Conservation (phyloP, 1,139 yeast genomes). For the Taiozyma sp. region DNA sequence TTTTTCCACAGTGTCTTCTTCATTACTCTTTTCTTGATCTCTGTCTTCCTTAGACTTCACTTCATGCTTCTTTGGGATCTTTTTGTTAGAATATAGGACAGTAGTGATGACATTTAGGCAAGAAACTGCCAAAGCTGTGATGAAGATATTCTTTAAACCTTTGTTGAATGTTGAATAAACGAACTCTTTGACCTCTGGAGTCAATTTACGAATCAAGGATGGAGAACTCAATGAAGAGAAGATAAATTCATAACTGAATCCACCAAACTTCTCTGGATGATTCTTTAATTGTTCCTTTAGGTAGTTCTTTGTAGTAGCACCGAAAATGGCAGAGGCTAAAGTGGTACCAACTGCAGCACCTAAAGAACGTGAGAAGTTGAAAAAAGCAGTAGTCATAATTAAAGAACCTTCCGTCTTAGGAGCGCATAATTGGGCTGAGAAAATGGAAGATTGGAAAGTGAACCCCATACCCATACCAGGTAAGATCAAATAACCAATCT, state of each 20-base stretch:
- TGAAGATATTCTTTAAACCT: conserved; percentile 38
- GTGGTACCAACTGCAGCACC: conserved; percentile 48
- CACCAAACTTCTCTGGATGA: conserved; percentile 26
- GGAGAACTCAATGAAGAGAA: background rate
- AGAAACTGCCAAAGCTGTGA: conserved; percentile 35
- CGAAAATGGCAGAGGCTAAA: conserved; percentile 44
- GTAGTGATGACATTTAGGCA: conserved; percentile 29
- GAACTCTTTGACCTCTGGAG: background rate
- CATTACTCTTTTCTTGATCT: background rate
- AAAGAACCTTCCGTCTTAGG: conserved; percentile 49
- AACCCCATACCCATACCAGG: conserved; percentile 55
- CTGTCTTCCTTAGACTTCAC: background rate
- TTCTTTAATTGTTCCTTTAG: conserved; percentile 17
- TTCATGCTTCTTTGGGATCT: conserved; percentile 28
- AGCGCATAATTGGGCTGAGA: conserved; percentile 51
- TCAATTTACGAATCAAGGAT: conserved; percentile 27
- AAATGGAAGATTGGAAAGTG: conserved; percentile 45
- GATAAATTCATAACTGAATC: background rate
- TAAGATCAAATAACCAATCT: conserved; percentile 50
- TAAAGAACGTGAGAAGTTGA: conserved; percentile 41
- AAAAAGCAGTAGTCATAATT: conserved; percentile 44
- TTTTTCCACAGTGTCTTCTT: background rate
- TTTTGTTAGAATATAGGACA: conserved; percentile 35
- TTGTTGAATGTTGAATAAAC: conserved; percentile 27
- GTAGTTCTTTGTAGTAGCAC: conserved; percentile 27